Evolutionary conservation across 202 grass and related monocot genomes (phyloP), one percentile per base, ranked within the genome.

Genomic region (Panicum virgatum): DNA sequence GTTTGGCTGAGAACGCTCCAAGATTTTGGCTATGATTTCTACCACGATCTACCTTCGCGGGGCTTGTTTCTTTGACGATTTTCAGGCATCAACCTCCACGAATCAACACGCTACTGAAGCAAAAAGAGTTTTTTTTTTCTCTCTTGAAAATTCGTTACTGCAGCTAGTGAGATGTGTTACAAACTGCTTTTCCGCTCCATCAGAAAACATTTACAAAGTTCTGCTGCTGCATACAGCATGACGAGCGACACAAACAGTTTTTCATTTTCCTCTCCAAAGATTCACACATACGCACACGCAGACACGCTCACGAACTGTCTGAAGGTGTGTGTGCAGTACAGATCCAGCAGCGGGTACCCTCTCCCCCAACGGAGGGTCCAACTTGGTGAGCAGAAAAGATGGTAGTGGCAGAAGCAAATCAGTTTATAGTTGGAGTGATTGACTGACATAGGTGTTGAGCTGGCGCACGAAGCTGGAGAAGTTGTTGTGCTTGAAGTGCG

Each of bases 401-500:
- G 32, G 32, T 7, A 42, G 1, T 9, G 39, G 4, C 32, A 20
- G 20, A 23, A 22, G 10, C 36, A 66, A 66, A 11, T 9, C 7
- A 8, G 65, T 19, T 5, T 19, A 80, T 25, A 75, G 4, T 12
- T 22, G 61, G 45, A 64, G n/a, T 46, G 39, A 40, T 10, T 19
- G 5, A 86, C 88, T 86, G 65, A 97, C 94, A 82, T 97, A 97
- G 14, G 94, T 97, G 66, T 97, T 97, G 85, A 97, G 88, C 84
- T 97, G 90, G 2, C 92, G 71, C 65, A 97, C 87, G 88, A 97
- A 97, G 92, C 92, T 97, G 83, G 94, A 94, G 87, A 97, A 97
- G 89, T 97, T 97, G 68, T 76, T 86, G 91, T 97, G 91, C 94
- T 92, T 97, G 89, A 97, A 97, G 92, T 89, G 73, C 3, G 88